Evolutionary conservation across 2,329 filamentous ascomycete species (phyloP), one percentile per base, ranked within the genome.

Genomic region (Colletotrichum spinosum): DNA sequence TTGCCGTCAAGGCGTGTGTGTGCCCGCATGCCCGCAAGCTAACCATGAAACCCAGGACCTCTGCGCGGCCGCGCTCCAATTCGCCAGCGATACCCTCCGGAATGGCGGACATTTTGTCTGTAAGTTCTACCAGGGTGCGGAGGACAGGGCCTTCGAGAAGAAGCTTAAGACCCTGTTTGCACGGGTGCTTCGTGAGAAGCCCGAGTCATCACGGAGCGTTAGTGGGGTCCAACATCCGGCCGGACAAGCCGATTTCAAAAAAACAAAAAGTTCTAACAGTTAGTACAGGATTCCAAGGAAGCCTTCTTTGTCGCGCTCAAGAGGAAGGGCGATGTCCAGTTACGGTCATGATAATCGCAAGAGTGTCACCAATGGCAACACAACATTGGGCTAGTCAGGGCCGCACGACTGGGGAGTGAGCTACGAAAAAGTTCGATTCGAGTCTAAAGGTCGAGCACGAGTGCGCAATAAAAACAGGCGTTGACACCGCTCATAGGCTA

Each of bases 81-180:
- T 99, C 79, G 90, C 91, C 55, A 92, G 89, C 77, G 93, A 97
- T 70, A 96, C 93, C 8, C 84, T 99, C 25, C 90, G 88, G 71
- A 79, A 87, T 4, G 93, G 93, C 17, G 96, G 97, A 2, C 91
- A 97, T 76, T 97, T 99, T 72, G 86, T 99, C 49, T 97, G 95
- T 86, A 99, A 99, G 78, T 99, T 97, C 78, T 99, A 98, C 77
- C 93, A 97, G 76, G 96, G 96, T 4, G 77, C 84, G 6, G 94
- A 97, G 77, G 95, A 98, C 73, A 94, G 92, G 78, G 82, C 81
- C 2, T 79, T 99, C 10, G 93, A 97, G 80, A 83, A 79, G 67
- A 87, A 88, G 70, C 82, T 99, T 45, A 92, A 87, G 75, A 87
- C 84, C 53, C 80, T 97, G 71, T 99, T 99, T 75, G 80, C 82